Conservation (phyloP, 805 yeast genomes). For the Ogataea henricii region DNA sequence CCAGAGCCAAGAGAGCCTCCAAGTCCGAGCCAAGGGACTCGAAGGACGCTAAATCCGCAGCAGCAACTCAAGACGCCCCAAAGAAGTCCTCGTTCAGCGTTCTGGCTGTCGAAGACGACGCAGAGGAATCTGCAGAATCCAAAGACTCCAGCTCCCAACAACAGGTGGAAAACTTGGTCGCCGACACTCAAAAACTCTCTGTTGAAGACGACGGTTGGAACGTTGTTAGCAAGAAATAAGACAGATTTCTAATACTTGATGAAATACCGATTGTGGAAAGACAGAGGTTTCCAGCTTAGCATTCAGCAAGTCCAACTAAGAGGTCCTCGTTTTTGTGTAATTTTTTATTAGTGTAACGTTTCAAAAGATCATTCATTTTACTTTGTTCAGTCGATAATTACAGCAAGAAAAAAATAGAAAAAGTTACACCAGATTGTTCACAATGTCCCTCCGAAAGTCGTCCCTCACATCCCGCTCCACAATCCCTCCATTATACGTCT, state of each 20-base stretch:
- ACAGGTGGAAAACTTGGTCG: conserved; percentile 11
- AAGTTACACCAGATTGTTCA: conserved; percentile 13
- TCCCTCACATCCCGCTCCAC: conserved; percentile 1
- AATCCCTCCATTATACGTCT: not conserved
- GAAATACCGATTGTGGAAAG: not conserved
- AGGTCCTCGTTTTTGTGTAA: not conserved
- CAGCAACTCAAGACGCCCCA: conserved; percentile 37
- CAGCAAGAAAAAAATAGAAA: too few species aligned
- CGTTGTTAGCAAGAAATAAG: conserved; percentile 40
- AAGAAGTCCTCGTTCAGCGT: conserved; percentile 52
- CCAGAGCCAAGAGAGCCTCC: conserved; percentile 5
- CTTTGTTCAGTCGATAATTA: too few species aligned
- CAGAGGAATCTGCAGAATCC: conserved; percentile 40
- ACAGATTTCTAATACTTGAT: not conserved
- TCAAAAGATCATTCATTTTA: too few species aligned
- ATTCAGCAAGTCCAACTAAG: not conserved
- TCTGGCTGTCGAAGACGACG: conserved; percentile 50
- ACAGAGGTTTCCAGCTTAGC: too few species aligned
- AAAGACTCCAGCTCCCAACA: too few species aligned
- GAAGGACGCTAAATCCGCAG: too few species aligned
- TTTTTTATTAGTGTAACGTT: not conserved
- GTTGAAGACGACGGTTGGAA: conserved; percentile 49
- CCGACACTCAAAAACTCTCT: conserved; percentile 39
- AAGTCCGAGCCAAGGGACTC: conserved; percentile 17
- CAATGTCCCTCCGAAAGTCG: conserved; percentile 13